phyloP scores from a whole-genome alignment of 2,329 filamentous ascomycete species.

The Coniochaeta ligniaria region DNA sequence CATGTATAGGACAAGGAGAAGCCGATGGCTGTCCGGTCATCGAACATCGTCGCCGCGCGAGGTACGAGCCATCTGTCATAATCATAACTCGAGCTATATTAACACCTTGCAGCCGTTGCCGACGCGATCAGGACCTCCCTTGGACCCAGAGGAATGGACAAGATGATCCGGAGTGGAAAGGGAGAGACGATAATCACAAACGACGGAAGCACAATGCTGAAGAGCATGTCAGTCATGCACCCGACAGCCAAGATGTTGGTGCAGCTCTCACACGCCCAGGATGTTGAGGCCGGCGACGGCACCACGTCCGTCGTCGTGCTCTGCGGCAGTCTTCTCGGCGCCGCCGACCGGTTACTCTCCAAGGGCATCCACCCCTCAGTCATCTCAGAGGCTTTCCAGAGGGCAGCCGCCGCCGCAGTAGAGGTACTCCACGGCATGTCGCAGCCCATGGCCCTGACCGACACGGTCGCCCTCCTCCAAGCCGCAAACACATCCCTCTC shows the following conservation, averaged over 20 bases:
- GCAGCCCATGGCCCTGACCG: slow-evolving; percentile 80
- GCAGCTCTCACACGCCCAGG: slow-evolving; percentile 91
- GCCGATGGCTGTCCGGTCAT: slow-evolving; percentile 91
- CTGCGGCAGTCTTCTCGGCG: slow-evolving; percentile 87
- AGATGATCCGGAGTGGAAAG: slow-evolving; percentile 97
- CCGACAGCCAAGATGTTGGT: slow-evolving; percentile 99
- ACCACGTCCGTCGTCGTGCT: slow-evolving; percentile 98
- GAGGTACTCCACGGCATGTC: slow-evolving; percentile 92
- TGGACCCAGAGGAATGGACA: slow-evolving; percentile 96
- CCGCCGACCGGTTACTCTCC: slow-evolving; percentile 79
- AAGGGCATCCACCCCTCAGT: slow-evolving; percentile 97
- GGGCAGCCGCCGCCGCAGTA: slow-evolving; percentile 84
- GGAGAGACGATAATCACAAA: slow-evolving; percentile 99
- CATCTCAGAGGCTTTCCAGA: slow-evolving; percentile 96
- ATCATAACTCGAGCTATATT: slow-evolving; percentile 13
- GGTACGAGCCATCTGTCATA: slow-evolving; percentile 44
- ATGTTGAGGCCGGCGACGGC: slow-evolving; percentile 96
- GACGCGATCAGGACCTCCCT: slow-evolving; percentile 97
- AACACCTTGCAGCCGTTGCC: slow-evolving; percentile 65
- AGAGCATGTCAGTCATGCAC: slow-evolving; percentile 98
- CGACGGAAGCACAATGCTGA: slow-evolving; percentile 98
- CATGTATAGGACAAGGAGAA: slow-evolving; percentile 77
- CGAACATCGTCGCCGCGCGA: slow-evolving; percentile 96
- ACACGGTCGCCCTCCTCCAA: slow-evolving; percentile 86
- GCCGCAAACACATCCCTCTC: slow-evolving; percentile 95